Evolutionary conservation across 2,329 filamentous ascomycete genomes (phyloP).

Genomic region (Fusarium sp.): DNA sequence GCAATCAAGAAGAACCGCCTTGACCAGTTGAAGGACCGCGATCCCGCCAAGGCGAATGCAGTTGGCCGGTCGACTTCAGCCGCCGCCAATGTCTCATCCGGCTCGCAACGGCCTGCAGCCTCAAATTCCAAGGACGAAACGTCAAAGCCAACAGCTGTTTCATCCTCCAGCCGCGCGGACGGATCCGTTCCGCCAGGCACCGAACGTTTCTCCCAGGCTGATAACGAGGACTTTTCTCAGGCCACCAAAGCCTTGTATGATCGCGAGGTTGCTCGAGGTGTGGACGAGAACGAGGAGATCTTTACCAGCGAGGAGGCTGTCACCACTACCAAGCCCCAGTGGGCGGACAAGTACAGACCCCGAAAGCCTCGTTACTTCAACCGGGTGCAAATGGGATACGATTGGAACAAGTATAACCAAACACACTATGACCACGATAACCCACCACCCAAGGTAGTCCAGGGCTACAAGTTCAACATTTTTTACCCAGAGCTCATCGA

Average conservation of each 20-base stretch:
- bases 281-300: slow-evolving; percentile 94
- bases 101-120: slow-evolving; percentile 7
- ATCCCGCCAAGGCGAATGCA: slow-evolving; percentile 68
- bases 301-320: slow-evolving; percentile 87
- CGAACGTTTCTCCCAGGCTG: slow-evolving; percentile 71
- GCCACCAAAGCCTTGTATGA: slow-evolving; percentile 90
- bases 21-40: slow-evolving; percentile 69
- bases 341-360: slow-evolving; percentile 84
- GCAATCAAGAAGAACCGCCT: slow-evolving; percentile 75
- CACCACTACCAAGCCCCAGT: slow-evolving; percentile 68
- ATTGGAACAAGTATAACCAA: slow-evolving; percentile 99
- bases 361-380: slow-evolving; percentile 98
- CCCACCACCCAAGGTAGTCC: slow-evolving; percentile 95
- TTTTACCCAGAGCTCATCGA: slow-evolving; percentile 98
- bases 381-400: slow-evolving; percentile 97
- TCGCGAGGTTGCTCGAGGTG: slow-evolving; percentile 86
- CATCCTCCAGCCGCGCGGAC: slow-evolving; percentile 42
- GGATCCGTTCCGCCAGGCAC: slow-evolving; percentile 60
- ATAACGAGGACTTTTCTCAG: slow-evolving; percentile 82
- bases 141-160: slow-evolving; percentile 19
- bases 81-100: slow-evolving; percentile 4
- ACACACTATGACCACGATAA: slow-evolving; percentile 99
- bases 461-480: slow-evolving; percentile 99
- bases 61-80: slow-evolving; percentile 24
- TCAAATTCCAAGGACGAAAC: slow-evolving; percentile 16